Percentiles rank a stretch among this genome's conserved stretches.
Conservation (phyloP, 2,329 filamentous ascomycete species). For the Aureobasidium subglaciale region DNA sequence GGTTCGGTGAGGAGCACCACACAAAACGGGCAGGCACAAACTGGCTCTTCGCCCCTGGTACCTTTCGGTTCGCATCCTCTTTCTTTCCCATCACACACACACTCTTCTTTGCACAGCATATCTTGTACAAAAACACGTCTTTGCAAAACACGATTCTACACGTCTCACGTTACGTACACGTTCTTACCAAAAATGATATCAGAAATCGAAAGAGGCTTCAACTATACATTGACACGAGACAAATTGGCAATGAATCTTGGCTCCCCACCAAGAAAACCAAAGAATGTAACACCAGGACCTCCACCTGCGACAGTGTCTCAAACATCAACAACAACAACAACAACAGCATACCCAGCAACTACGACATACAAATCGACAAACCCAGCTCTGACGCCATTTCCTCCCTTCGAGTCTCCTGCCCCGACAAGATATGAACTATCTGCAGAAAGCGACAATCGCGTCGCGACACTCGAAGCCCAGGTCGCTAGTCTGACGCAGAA, state of each 20-base stretch:
- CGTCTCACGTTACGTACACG: background rate
- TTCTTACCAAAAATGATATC: background rate
- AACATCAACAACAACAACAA: background rate
- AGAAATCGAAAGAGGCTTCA: conserved; percentile 6
- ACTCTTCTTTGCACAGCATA: background rate
- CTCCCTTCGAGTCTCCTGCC: background rate
- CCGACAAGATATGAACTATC: background rate
- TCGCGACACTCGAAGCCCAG: background rate
- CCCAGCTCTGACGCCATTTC: background rate
- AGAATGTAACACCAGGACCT: conserved; percentile 3
- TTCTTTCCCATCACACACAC: background rate
- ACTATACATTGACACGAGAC: conserved; percentile 9
- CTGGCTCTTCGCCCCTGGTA: background rate
- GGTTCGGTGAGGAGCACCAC: background rate
- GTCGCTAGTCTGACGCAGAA: background rate
- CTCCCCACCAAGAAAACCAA: conserved; percentile 3
- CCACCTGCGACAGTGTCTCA: background rate
- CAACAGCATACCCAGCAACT: background rate
- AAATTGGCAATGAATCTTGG: conserved; percentile 10
- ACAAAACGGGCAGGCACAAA: conserved; percentile 9
- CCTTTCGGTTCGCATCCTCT: conserved; percentile 5
- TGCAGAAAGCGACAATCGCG: background rate
- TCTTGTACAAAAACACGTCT: conserved; percentile 6
- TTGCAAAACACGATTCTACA: background rate
- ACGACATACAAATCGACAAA: too few species aligned